phyloP scores from a whole-genome alignment of 805 yeast species.

The Komagataella populi region DNA sequence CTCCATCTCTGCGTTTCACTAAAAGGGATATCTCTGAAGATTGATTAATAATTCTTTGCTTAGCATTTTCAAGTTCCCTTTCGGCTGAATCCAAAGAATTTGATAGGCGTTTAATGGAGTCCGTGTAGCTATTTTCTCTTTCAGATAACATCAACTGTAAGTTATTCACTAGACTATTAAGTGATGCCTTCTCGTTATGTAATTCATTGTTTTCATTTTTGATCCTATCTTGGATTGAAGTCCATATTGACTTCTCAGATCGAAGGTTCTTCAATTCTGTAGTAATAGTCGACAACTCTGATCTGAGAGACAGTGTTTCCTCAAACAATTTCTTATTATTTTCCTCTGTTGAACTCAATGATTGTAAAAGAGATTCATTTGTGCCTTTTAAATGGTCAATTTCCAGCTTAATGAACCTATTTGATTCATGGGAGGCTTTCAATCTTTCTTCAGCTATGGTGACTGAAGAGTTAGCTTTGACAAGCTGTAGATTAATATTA shows the following conservation, averaged over 20 bases:
- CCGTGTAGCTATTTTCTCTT: slow-evolving; percentile 37
- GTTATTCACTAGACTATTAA: slow-evolving; percentile 42
- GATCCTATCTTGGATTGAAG: slow-evolving; percentile 33
- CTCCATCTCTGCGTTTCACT: slow-evolving; percentile 40
- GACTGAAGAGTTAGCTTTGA: slow-evolving; percentile 40
- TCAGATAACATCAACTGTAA: slow-evolving; percentile 51
- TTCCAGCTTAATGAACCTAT: slow-evolving; percentile 29
- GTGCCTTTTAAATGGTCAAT: slow-evolving; percentile 27
- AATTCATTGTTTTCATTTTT: slow-evolving; percentile 37
- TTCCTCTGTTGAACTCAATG: slow-evolving; percentile 30
- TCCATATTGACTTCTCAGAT: slow-evolving; percentile 42
- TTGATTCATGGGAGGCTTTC: slow-evolving; percentile 23
- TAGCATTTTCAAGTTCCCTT: slow-evolving; percentile 26
- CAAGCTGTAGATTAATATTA: slow-evolving; percentile 25
- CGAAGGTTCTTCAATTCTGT: slow-evolving; percentile 31
- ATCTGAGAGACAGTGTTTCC: slow-evolving; percentile 40
- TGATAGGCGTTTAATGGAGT: slow-evolving; percentile 33
- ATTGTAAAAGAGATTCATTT: slow-evolving; percentile 25
- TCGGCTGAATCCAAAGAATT: slow-evolving; percentile 37
- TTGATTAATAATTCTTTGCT: slow-evolving; percentile 31
- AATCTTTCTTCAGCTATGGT: slow-evolving; percentile 40
- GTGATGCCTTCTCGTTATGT: slow-evolving; percentile 41
- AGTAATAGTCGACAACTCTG: slow-evolving; percentile 27
- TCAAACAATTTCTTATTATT: slow-evolving; percentile 33
- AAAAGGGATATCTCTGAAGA: slow-evolving; percentile 36